Conservation (phyloP, 1,284 basidiomycete species). For the Rhodotorula sp. region DNA sequence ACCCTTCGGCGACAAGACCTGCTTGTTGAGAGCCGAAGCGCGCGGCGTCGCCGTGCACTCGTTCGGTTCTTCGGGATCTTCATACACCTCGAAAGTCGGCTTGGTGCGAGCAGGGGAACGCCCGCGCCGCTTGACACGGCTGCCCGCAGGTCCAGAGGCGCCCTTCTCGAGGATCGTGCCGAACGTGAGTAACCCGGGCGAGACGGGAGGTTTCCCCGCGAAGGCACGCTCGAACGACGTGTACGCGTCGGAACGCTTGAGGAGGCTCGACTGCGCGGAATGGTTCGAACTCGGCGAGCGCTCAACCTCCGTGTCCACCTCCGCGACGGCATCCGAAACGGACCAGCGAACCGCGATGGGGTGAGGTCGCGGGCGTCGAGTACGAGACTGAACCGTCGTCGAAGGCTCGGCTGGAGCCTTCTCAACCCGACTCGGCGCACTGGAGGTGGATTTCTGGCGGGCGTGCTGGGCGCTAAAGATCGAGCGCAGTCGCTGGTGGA, state of each 20-base stretch:
- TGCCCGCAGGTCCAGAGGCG: not conserved
- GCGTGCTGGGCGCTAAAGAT: not conserved
- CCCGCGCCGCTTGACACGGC: not conserved
- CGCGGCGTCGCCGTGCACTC: not conserved
- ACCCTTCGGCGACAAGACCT: not conserved
- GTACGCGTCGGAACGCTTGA: constrained; percentile 26
- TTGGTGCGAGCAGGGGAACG: not conserved
- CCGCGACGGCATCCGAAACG: not conserved
- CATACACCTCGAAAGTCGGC: not conserved
- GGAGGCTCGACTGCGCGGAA: not conserved
- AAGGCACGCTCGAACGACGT: constrained; percentile 19
- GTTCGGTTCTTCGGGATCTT: not conserved
- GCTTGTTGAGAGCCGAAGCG: not conserved
- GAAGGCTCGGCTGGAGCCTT: not conserved
- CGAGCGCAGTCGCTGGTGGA: constrained; percentile 14
- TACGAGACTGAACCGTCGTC: not conserved
- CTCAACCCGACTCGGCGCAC: not conserved
- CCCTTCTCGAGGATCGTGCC: constrained; percentile 2
- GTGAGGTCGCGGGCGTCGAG: too few species aligned
- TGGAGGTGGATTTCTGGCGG: not conserved
- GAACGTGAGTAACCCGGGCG: constrained; percentile 1
- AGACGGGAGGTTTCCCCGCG: constrained; percentile 3
- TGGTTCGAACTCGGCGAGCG: constrained; percentile 7
- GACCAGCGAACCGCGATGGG: not conserved
- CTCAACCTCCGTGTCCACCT: not conserved